A percentile compares a stretch with the other conserved stretches of the same genome.
phyloP scores from a whole-genome alignment of 345 rosid genomes.

The Aquilaria yunnanensis region DNA sequence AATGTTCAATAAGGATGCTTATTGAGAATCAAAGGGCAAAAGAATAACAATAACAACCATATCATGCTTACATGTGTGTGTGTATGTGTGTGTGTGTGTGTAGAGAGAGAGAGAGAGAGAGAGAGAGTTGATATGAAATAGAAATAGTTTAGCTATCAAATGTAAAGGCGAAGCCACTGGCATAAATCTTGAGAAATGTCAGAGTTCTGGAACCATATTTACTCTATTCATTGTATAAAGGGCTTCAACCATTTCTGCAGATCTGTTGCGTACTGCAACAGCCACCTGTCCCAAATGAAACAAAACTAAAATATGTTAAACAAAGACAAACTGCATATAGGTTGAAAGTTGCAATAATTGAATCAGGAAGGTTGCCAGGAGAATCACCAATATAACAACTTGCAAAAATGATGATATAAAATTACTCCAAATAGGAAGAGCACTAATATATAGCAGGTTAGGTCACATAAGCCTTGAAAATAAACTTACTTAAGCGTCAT shows the following conservation, averaged over 20 bases:
- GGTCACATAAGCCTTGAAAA: slow-evolving; percentile 4
- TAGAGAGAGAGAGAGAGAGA: too few relatives aligned
- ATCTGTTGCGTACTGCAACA: slow-evolving; percentile 44
- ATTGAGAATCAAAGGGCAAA: neutral
- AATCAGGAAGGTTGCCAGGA: neutral
- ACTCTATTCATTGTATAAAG: slow-evolving; percentile 75
- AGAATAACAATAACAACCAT: too few relatives aligned
- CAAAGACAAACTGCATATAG: slow-evolving; percentile 4
- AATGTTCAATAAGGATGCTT: slow-evolving; percentile 4
- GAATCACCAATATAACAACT: too few relatives aligned
- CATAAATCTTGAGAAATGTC: too few relatives aligned
- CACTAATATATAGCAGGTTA: neutral
- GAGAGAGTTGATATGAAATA: too few relatives aligned
- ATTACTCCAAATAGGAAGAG: neutral
- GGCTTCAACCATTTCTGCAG: slow-evolving; percentile 73
- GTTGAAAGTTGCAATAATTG: slow-evolving; percentile 2
- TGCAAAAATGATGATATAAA: too few relatives aligned
- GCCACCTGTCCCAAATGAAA: slow-evolving; percentile 46
- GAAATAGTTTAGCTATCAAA: too few relatives aligned
- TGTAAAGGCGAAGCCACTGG: too few relatives aligned
- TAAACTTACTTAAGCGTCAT: neutral
- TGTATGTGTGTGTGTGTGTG: too few relatives aligned
- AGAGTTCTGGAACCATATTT: slow-evolving; percentile 12
- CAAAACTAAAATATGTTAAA: slow-evolving; percentile 1
- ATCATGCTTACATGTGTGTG: too few relatives aligned